Conservation (phyloP, 2,329 filamentous ascomycete species). For the Aspergillus caelatus region DNA sequence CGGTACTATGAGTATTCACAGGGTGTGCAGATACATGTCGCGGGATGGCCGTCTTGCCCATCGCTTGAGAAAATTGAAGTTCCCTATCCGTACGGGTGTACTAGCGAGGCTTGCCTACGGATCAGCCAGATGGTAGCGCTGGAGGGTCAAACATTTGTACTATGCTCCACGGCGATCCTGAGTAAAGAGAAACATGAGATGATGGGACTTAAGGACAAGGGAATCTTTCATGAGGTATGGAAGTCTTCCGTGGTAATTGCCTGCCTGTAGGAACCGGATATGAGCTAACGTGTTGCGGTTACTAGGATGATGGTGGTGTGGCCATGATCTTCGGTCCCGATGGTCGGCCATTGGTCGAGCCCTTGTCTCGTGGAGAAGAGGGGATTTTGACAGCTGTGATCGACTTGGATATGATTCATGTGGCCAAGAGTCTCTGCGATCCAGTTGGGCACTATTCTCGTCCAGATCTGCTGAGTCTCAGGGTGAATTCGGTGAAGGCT, state of each 20-base stretch:
- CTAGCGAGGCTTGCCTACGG: too few relatives aligned
- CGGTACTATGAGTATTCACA: background rate
- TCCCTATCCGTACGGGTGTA: slow-evolving; percentile 8
- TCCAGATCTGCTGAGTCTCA: slow-evolving; percentile 25
- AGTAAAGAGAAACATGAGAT: slow-evolving; percentile 15
- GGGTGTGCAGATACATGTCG: background rate
- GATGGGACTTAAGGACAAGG: slow-evolving; percentile 15
- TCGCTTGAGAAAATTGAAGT: slow-evolving; percentile 3
- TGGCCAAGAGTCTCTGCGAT: slow-evolving; percentile 25
- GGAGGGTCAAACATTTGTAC: slow-evolving; percentile 48
- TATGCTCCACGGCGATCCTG: slow-evolving; percentile 15
- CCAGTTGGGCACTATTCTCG: slow-evolving; percentile 27
- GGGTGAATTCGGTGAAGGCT: slow-evolving; percentile 10
- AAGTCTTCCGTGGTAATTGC: background rate
- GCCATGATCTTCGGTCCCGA: slow-evolving; percentile 58
- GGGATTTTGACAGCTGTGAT: slow-evolving; percentile 56
- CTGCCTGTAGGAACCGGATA: slow-evolving; percentile 46
- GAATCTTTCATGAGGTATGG: background rate
- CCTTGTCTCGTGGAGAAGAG: slow-evolving; percentile 45
- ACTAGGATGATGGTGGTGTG: slow-evolving; percentile 16
- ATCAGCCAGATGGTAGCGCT: slow-evolving; percentile 48
- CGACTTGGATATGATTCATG: slow-evolving; percentile 40
- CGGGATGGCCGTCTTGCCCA: background rate
- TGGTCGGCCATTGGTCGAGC: slow-evolving; percentile 49
- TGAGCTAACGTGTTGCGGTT: background rate